These are phyloP conservation scores for Speleostelium caveatum DNA, from an alignment of 78 protist genomes.

Conservation along the genomic window DNA sequence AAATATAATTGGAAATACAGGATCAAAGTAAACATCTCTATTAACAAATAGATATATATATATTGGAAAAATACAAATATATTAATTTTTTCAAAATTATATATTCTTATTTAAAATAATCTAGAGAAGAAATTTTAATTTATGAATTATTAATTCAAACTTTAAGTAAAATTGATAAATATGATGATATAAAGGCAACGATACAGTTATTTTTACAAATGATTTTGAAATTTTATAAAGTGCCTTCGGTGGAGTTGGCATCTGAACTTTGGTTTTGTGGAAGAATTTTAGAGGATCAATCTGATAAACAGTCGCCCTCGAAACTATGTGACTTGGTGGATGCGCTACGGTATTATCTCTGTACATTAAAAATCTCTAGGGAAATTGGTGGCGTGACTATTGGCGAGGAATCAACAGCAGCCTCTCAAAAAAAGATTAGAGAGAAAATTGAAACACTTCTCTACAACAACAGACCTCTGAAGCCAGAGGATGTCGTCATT, in stretches of 20 bases:
- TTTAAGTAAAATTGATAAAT: constrained; percentile 4
- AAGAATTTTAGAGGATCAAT: constrained; percentile 44
- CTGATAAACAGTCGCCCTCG: constrained; percentile 34
- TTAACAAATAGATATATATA: neutral
- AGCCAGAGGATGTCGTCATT: constrained; percentile 39
- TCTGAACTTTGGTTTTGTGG: constrained; percentile 31
- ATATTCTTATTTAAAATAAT: neutral
- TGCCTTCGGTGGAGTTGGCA: constrained; percentile 49
- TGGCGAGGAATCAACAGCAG: constrained; percentile 51
- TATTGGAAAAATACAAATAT: neutral
- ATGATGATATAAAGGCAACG: constrained; percentile 24
- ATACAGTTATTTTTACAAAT: constrained; percentile 24
- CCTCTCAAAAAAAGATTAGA: constrained; percentile 56
- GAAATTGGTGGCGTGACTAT: constrained; percentile 64
- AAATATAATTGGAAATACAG: constrained; percentile 14
- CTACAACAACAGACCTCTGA: constrained; percentile 51
- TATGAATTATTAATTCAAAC: constrained; percentile 30
- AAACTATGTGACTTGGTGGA: constrained; percentile 57
- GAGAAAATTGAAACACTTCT: constrained; percentile 59
- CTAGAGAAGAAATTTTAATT: constrained; percentile 28
- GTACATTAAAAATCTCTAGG: constrained; percentile 65
- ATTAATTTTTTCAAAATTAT: neutral
- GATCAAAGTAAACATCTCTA: constrained; percentile 1
- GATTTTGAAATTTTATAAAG: constrained; percentile 30
- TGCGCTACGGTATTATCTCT: constrained; percentile 59